phyloP scores from a whole-genome alignment of 768 basidiomycete species.

The Collybia sordida region DNA sequence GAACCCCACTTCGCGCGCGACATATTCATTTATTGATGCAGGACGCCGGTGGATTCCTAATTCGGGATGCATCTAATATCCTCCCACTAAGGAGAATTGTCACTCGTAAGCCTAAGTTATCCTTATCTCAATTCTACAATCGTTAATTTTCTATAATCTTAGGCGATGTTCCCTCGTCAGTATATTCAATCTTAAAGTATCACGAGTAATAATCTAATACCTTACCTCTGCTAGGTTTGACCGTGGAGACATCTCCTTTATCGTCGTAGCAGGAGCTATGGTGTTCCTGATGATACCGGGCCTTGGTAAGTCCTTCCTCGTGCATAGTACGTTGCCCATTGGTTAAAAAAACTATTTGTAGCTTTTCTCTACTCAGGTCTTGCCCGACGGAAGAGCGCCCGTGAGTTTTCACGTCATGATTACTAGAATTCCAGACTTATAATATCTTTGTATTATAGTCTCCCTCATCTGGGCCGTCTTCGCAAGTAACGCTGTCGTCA shows the following conservation, averaged over 20 bases:
- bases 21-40: neutral
- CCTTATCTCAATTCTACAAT: neutral
- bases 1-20: no score
- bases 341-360: conserved; percentile 21
- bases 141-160: neutral
- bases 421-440: neutral
- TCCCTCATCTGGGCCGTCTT: conserved; percentile 76
- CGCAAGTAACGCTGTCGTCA: conserved; percentile 71
- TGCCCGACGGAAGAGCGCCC: conserved; percentile 63
- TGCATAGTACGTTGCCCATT: neutral
- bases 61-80: neutral
- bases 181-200: neutral
- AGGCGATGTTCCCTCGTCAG: conserved; percentile 19
- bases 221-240: conserved; percentile 47
- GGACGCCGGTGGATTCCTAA: neutral
- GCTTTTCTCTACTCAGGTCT: conserved; percentile 77
- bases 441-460: conserved; percentile 30
- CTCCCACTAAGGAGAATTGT: neutral
- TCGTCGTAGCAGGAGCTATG: conserved; percentile 66
- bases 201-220: neutral
- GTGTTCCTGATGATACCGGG: conserved; percentile 81
- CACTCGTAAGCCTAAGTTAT: neutral
- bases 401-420: conserved; percentile 26
- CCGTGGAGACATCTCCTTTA: conserved; percentile 70
- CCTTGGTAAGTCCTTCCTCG: conserved; percentile 42